Conservation (phyloP, 2,329 filamentous ascomycete genomes). For the Penicillium sp. region DNA sequence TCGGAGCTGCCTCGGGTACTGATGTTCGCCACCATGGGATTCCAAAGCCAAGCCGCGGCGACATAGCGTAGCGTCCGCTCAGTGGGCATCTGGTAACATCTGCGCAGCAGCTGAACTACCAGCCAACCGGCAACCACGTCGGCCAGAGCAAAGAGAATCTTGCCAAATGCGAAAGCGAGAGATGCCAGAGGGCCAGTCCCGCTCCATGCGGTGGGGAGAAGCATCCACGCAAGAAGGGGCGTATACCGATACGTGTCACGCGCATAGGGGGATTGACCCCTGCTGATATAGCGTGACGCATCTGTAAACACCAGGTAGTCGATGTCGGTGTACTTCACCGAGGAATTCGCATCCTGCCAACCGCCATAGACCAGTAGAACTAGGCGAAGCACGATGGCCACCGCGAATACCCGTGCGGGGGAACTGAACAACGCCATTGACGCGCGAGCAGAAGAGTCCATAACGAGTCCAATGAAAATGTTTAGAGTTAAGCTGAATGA, state of each 20-base stretch:
- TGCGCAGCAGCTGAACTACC: conserved; percentile 53
- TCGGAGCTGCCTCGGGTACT: conserved; percentile 93
- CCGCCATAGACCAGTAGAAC: conserved; percentile 78
- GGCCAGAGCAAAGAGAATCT: conserved; percentile 74
- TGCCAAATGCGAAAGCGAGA: conserved; percentile 66
- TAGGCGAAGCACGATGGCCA: conserved; percentile 57
- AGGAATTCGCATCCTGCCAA: conserved; percentile 85
- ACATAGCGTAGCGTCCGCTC: conserved; percentile 61
- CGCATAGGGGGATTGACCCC: conserved; percentile 69
- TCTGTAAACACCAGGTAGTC: conserved; percentile 99
- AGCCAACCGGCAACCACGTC: conserved; percentile 83
- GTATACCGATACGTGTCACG: conserved; percentile 97
- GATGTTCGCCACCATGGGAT: conserved; percentile 97
- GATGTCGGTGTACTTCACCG: conserved; percentile 97
- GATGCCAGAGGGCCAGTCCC: conserved; percentile 20
- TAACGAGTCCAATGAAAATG: too few species aligned
- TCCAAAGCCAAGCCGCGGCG: conserved; percentile 85
- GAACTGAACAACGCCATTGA: conserved; percentile 28
- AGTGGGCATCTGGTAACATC: conserved; percentile 43
- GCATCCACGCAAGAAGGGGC: conserved; percentile 82
- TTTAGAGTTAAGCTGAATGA: too few species aligned
- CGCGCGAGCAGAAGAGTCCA: too few species aligned
- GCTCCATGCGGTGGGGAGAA: conserved; percentile 67
- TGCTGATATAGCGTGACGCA: conserved; percentile 69
- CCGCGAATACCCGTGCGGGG: conserved; percentile 29